Evolutionary conservation across 495 filamentous ascomycete genomes (phyloP), one percentile per base, ranked within the genome.

Genomic region (Podospora bellae-mahoneyi): DNA sequence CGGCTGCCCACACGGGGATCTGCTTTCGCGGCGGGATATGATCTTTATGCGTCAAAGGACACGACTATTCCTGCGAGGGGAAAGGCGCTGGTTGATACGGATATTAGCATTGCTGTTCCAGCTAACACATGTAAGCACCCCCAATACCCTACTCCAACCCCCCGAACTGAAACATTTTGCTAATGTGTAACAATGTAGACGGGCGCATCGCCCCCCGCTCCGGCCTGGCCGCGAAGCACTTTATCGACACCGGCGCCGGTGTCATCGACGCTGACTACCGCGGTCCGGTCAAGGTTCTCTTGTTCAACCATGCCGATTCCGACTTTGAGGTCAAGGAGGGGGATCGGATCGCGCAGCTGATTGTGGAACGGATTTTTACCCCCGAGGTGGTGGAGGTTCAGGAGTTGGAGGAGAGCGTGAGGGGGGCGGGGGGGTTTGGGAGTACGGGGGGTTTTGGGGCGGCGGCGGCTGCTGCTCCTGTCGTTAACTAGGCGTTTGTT

Each of bases 261-360:
- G 95, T 99, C 64, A 97, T 99, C 75, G 95, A 99, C 81, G 92
- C 94, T 7, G 95, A 99, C 77, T 99, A 99, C 83, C 87, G 95
- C 27, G 95, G 95, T 19, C 91, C 90, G 68, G 90, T 99, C 69
- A 96, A 93, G 84, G 90, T 99, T 23, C 83, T 99, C 72, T 85
- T 99, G 54, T 97, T 97, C 76, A 99, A 99, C 83, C 90, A 96
- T 79, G 84, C 83, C 16, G 93, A 95, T 16, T 82, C 79, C 20
- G 94, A 97, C 73, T 98, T 95, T 73, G 82, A 84, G 63, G 84
- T 99, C 68, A 89, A 89, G 78, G 88, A 87, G 74, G 94, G 94
- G 26, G 94, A 99, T 76, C 87, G 95, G 54, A 81, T 98, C 73
- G 95, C 95, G 65, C 95, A 99, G 84, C 84, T 99, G 71, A 88